Conservation (phyloP, 1,284 basidiomycete genomes). For the Fomitopsis pinicola region DNA sequence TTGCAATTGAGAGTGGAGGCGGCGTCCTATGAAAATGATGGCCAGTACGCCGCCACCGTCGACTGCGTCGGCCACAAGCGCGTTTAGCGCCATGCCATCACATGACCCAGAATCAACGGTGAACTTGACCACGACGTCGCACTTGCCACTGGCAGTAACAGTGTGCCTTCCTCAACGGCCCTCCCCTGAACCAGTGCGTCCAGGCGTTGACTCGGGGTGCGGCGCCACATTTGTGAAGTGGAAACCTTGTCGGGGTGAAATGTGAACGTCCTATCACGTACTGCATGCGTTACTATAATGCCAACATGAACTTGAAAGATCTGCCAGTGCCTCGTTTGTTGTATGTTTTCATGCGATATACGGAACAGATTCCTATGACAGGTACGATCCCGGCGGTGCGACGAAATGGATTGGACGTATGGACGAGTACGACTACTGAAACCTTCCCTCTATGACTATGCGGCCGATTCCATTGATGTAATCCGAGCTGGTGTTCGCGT, state of each 20-base stretch:
- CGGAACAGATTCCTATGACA: not conserved
- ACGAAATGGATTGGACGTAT: not conserved
- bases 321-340: not conserved
- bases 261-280: not conserved
- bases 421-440: not conserved
- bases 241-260: not conserved
- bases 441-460: too few relatives aligned
- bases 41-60: too few relatives aligned
- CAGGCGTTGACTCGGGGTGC: not conserved
- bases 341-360: not conserved
- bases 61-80: too few relatives aligned
- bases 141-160: too few relatives aligned
- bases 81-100: too few relatives aligned
- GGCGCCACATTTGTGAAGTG: not conserved
- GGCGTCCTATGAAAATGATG: too few relatives aligned
- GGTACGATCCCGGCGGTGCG: not conserved
- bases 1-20: too few relatives aligned
- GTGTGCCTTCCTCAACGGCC: not conserved
- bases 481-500: too few relatives aligned
- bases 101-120: too few relatives aligned
- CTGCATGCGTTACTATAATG: not conserved
- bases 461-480: too few relatives aligned
- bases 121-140: too few relatives aligned
- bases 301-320: too few relatives aligned
- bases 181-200: not conserved